These are phyloP conservation scores for Globisporangium sylvaticum DNA, from an alignment of 352 stramenopile species.

Conservation along the genomic window DNA sequence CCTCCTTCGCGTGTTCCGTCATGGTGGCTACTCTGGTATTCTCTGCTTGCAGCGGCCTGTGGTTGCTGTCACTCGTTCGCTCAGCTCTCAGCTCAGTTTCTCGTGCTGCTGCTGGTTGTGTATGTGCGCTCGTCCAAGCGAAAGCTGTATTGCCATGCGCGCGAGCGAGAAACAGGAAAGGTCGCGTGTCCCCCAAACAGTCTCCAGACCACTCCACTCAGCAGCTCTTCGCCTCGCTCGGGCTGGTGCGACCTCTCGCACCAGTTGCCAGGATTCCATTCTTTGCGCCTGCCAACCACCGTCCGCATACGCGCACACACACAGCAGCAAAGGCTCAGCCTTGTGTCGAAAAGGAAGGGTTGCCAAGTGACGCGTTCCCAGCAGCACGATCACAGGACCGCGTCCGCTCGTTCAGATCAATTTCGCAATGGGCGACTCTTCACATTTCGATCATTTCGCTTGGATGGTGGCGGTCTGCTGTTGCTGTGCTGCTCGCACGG, in stretches of 20 bases:
- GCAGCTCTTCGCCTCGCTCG: background rate
- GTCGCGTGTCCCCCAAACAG: background rate
- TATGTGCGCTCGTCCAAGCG: background rate
- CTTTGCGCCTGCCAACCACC: background rate
- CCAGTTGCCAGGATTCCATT: background rate
- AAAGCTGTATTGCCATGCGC: constrained; percentile 3
- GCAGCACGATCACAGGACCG: background rate
- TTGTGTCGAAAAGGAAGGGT: background rate
- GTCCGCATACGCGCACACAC: background rate
- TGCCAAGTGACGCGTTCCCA: background rate
- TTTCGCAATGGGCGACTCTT: background rate
- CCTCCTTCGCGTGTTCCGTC: constrained; percentile 11
- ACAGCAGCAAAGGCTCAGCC: background rate
- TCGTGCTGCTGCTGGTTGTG: background rate
- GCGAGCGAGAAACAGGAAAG: background rate
- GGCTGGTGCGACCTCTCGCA: constrained; percentile 2
- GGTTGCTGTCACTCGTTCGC: background rate
- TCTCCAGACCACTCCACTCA: no score
- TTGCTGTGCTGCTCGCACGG: no score
- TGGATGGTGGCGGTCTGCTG: no score
- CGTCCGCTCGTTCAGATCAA: background rate
- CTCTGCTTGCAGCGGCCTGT: background rate
- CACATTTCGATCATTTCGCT: background rate
- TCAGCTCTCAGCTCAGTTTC: background rate
- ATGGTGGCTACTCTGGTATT: background rate